These are phyloP conservation scores for Erodium trifolium DNA, from an alignment of 441 rosid genomes.

Conservation along the genomic window DNA sequence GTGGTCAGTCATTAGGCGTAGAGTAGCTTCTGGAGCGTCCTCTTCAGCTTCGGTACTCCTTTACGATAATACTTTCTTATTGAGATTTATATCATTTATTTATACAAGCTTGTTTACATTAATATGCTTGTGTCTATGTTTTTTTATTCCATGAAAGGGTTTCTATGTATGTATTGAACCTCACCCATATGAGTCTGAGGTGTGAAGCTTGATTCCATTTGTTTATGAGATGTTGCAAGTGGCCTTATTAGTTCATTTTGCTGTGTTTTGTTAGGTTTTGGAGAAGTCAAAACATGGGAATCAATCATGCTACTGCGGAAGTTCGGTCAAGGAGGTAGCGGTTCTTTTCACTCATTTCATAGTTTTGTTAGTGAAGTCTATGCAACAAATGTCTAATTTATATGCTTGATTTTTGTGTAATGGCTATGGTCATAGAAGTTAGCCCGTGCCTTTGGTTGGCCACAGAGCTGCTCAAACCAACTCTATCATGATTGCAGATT, in stretches of 20 bases:
- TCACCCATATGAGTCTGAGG: not conserved
- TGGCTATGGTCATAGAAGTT: not conserved
- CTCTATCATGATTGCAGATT: not conserved
- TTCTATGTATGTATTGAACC: not conserved
- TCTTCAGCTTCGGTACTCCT: slow-evolving; percentile 25
- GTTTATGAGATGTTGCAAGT: not conserved
- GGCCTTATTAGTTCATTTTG: not conserved
- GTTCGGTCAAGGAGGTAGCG: not conserved
- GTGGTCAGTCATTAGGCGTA: slow-evolving; percentile 32
- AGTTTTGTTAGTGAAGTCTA: not conserved
- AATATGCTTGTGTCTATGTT: not conserved
- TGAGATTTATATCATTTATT: not conserved
- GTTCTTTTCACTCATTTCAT: not conserved
- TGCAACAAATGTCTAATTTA: not conserved
- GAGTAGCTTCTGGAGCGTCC: slow-evolving; percentile 17
- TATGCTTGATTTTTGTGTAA: not conserved
- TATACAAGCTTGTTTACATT: not conserved
- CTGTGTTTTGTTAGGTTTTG: not conserved
- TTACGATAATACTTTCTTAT: not conserved
- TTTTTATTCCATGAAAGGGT: not conserved
- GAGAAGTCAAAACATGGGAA: not conserved
- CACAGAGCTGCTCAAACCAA: not conserved
- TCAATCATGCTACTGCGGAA: not conserved
- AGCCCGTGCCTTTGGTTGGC: not conserved
- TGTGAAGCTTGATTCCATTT: not conserved